Evolutionary conservation across 2,329 filamentous ascomycete species (phyloP), one percentile per base, ranked within the genome.

Genomic region (Calonectria pteridis): DNA sequence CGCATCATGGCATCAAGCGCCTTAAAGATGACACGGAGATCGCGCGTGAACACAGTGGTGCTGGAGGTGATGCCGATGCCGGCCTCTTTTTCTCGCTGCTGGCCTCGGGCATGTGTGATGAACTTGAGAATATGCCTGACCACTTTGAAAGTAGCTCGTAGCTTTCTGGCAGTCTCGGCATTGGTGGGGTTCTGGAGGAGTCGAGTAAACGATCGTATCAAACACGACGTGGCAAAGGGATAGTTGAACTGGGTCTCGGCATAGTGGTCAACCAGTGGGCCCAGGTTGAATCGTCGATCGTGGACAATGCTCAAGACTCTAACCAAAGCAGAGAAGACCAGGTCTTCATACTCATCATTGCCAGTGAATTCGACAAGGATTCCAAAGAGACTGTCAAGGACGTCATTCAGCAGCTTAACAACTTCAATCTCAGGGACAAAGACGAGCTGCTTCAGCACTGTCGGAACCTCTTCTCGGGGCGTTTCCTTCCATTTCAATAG

Each of bases 361-460:
- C 95, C 95, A n/a, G 95, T 92, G 80, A 98, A 93, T 78, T 98
- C 95, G 35, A 97, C 94, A 33, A 98, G 87, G 33, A 98, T 95
- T 7, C 95, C 94, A 82, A 99, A 99, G 0, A 99, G 90, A 0
- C 95, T 92, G 83, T 98, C 95, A 67, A 99, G 93, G 1, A 98
- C 95, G 79, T 98, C 94, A 75, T 91, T 94, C 10, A 98, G 87
- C 51, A 98, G 90, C 86, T 98, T 99, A 75, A 99, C 97, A 40
- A 99, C 94, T 84, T 99, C 97, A 70, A 98, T 98, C 83, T 99
- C 97, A 0, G 97, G 94, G 0, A 99, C 96, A 77, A 98, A 98
- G 26, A 96, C 93, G 63, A 98, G 91, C 77, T 96, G 93, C 82
- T 94, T 94, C 51, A 99, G 86, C 0, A 98, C 87, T 29, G 92